phyloP scores from a whole-genome alignment of 179 eudicot species.

The Patellifolia procumbens region DNA sequence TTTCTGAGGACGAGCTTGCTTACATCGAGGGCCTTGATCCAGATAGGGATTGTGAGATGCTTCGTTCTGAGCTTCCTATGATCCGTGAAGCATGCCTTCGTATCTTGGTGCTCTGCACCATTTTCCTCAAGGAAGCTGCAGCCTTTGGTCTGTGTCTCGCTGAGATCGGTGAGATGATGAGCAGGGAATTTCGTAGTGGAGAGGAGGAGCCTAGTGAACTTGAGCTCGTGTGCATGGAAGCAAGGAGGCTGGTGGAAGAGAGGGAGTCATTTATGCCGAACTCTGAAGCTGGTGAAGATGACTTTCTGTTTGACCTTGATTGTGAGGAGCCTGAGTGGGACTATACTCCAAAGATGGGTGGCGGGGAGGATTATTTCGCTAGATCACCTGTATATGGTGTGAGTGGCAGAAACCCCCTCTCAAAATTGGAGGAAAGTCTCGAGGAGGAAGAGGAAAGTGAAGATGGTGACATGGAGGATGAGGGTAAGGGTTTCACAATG shows the following conservation, averaged over 20 bases:
- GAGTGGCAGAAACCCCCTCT: slow-evolving; percentile 49
- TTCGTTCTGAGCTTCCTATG: slow-evolving; percentile 70
- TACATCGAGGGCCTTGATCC: slow-evolving; percentile 70
- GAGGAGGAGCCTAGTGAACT: slow-evolving; percentile 89
- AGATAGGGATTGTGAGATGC: slow-evolving; percentile 58
- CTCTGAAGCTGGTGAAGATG: slow-evolving; percentile 44
- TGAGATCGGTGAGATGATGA: slow-evolving; percentile 93
- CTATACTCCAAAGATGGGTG: slow-evolving; percentile 31
- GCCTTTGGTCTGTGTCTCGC: slow-evolving; percentile 70
- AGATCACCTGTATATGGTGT: slow-evolving; percentile 37
- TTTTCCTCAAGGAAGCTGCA: slow-evolving; percentile 84
- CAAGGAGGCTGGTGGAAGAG: slow-evolving; percentile 54
- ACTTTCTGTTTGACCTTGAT: slow-evolving; percentile 57
- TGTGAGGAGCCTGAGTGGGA: slow-evolving; percentile 50
- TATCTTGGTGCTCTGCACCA: slow-evolving; percentile 66
- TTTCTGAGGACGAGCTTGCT: slow-evolving; percentile 74
- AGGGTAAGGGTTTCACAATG: not conserved
- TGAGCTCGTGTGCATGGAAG: slow-evolving; percentile 72
- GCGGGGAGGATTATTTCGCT: slow-evolving; percentile 36
- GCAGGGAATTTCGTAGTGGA: slow-evolving; percentile 63
- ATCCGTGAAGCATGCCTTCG: slow-evolving; percentile 79
- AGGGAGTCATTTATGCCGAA: slow-evolving; percentile 41
- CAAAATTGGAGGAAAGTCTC: slow-evolving; percentile 54
- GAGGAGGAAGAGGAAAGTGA: slow-evolving; percentile 69
- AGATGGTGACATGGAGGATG: slow-evolving; percentile 35